Evolutionary conservation across 345 rosid species (phyloP), one percentile per base, ranked within the genome.

Genomic region (Luvunga scandens): DNA sequence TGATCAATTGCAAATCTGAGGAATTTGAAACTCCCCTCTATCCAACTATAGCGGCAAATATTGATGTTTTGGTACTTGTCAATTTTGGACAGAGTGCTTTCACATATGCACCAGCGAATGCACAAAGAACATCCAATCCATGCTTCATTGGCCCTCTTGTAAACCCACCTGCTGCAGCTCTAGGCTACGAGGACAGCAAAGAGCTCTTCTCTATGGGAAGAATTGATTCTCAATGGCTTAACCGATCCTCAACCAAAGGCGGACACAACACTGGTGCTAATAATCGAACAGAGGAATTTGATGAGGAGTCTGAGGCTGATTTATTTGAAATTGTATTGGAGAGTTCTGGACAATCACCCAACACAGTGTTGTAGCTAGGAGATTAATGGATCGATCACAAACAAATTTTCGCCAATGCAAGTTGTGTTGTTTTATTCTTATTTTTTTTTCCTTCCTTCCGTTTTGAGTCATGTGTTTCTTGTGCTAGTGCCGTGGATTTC

Each of bases 201-300:
- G 98, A 93, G 81, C 88, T 94, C 1, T 94, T 94, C 77, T 94
- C 98, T 22, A 94, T 93, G 88, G 97, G 97, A 66, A 94, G 97
- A 83, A 87, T 94, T 13, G 97, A 94, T 72, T 85, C 98, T 14
- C 94, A 89, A 57, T 93, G 96, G 95, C 83, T 91, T 63, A 84
- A 84, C 77, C 72, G 94, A 69, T 72, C 85, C 70, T 61, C 82
- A 34, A 82, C 83, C 27, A 88, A 81, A 69, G 81, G 83, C 64
- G 84, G 82, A 72, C 83, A 80, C 63, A 81, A 63, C 60, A 71
- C 56, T 63, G 85, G 78, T 36, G 56, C 73, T 72, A 85, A 80
- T 71, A 79, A 78, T 66, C 62, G 70, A 31, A 79, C 77, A 27
- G 66, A 79, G 50, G 94, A 93, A 36, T 90, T 79, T 21, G 98